Base-by-base conservation (phyloP, 805 yeast genomes). In the Pichia exigua region DNA sequence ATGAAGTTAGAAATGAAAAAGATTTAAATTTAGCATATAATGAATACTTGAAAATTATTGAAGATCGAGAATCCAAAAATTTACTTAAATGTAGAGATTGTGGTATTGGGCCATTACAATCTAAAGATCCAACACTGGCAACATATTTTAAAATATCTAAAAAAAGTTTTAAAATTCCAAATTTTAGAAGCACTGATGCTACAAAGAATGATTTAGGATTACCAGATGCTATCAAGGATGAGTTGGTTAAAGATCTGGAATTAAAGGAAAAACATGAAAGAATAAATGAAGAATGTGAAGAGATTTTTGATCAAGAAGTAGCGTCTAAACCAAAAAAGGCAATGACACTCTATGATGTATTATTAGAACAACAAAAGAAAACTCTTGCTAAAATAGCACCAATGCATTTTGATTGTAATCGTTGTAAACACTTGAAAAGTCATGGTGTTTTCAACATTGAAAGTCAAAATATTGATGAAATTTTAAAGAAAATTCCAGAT, bases 41-140 rank as follows among this genome's bases (percentile, higher is more conserved):
- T 28, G 57, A 56, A 35, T 46, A 47, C 21, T 15, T 44, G 12
- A 11, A 35, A 2, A 30, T 51, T 13, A 28, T 56, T 12, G 42
- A 53, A 20, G 22, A 21, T 11, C 24, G 30, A 22, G 51, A 51
- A 41, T 8, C 20, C 2, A 13, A 39, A 9, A 21, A 35, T 13
- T 39, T 43, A 17, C 27, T 56, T 2, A 45, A 44, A 40, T 82
- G 88, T 62, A 62, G 65, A 4, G 73, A 83, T 3, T 83, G 88
- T 67, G 87, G 87, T 39, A 65, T 79, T 4, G 18, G 21, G 7
- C 56, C 59, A 8, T 62, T 83, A 21, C 87, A 83, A 59, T 61
- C 61, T 11, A 54, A 47, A 0, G 64, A 73, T 44, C 58, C 68
- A 0, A 32, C 48, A 0, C 54, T 57, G 26, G 66, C 69, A 1